Conservation (phyloP, 164 flowering plant genomes). For the Umbellularia californica region DNA sequence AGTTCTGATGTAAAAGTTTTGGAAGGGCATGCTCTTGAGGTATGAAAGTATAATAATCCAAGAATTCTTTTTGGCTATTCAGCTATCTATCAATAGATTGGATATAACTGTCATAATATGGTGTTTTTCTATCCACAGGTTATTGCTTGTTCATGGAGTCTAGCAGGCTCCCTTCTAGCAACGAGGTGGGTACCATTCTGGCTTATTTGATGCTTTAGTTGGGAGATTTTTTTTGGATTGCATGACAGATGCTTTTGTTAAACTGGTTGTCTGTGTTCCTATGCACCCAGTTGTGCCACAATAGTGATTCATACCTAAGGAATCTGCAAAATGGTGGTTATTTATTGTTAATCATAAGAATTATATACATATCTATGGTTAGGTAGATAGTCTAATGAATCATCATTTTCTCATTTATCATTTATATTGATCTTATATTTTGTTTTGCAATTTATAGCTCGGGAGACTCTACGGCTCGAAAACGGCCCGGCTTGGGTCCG, state of each 20-base stretch:
- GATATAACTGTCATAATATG: neutral
- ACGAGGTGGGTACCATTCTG: conserved; percentile 62
- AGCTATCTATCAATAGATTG: neutral
- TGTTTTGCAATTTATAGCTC: conserved; percentile 43
- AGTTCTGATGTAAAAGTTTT: conserved; percentile 76
- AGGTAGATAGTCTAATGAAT: too few relatives aligned
- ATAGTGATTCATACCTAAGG: too few relatives aligned
- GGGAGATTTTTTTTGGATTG: neutral
- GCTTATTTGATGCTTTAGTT: neutral
- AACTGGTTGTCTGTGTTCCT: neutral
- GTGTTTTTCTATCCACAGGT: conserved; percentile 40
- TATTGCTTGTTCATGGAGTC: conserved; percentile 98
- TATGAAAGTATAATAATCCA: conserved; percentile 22
- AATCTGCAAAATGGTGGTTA: too few relatives aligned
- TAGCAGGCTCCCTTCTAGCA: conserved; percentile 86
- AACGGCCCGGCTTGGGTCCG: too few relatives aligned
- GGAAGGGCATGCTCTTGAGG: conserved; percentile 98
- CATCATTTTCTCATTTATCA: too few relatives aligned
- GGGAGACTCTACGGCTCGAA: conserved; percentile 99
- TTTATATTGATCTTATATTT: neutral
- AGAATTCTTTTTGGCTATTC: neutral
- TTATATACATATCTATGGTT: too few relatives aligned
- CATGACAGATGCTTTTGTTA: neutral
- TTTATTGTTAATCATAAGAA: neutral
- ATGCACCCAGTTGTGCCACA: neutral